A percentile compares a stretch with the other conserved stretches of the same genome.
Conservation (phyloP, 371 early-diverging fungal species). For the Nosema muscidifuracis region DNA sequence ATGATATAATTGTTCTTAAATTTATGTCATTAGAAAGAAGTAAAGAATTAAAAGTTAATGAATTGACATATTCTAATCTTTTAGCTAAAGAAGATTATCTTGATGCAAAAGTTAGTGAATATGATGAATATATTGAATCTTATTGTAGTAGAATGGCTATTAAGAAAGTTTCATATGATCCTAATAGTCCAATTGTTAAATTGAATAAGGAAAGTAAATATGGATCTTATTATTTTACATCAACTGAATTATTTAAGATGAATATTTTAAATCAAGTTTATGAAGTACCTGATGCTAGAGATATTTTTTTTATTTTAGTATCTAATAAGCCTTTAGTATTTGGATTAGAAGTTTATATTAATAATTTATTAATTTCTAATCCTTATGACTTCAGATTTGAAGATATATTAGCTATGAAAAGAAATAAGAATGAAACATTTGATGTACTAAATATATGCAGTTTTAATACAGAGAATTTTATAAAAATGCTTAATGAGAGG, state of each 20-base stretch:
- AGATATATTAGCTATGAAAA: conserved; percentile 50
- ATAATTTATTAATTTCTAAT: conserved; percentile 25
- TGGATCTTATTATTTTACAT: conserved; percentile 90
- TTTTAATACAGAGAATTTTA: conserved; percentile 39
- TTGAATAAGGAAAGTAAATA: conserved; percentile 72
- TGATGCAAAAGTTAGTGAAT: conserved; percentile 68
- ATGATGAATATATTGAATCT: conserved; percentile 51
- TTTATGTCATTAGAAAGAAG: conserved; percentile 36
- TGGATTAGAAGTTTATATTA: conserved; percentile 41
- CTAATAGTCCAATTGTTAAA: neutral
- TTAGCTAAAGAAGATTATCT: conserved; percentile 70
- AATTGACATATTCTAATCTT: conserved; percentile 52
- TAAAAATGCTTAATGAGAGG: conserved; percentile 59
- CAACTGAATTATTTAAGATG: conserved; percentile 76
- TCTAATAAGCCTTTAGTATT: conserved; percentile 38
- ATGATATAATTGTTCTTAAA: conserved; percentile 50
- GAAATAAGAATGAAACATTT: conserved; percentile 23
- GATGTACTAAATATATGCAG: conserved; percentile 35
- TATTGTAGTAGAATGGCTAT: conserved; percentile 46
- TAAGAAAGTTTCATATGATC: conserved; percentile 13
- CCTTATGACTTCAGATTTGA: conserved; percentile 48
- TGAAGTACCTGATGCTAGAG: conserved; percentile 40
- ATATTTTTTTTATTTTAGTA: conserved; percentile 49
- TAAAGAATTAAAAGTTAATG: conserved; percentile 56
- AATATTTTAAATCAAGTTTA: conserved; percentile 68